Percentiles rank a stretch among this genome's conserved stretches.
These are phyloP conservation scores for Incumbomyces lentus DNA, from an alignment of 2,329 filamentous ascomycete species.

Conservation along the genomic window DNA sequence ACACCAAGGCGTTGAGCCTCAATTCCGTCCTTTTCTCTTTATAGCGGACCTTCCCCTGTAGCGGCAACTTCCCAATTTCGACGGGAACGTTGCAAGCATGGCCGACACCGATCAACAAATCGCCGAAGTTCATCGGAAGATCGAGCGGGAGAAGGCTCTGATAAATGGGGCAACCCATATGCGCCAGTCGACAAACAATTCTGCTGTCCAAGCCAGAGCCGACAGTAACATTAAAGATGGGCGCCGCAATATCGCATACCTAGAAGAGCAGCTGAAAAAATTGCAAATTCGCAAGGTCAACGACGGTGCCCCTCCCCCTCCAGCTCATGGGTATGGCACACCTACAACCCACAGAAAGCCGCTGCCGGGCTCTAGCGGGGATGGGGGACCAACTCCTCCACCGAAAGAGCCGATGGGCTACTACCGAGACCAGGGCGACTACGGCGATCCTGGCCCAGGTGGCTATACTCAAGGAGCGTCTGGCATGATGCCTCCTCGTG, in stretches of 20 bases:
- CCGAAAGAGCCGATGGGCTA: constrained; percentile 57
- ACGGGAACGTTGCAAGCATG: constrained; percentile 35
- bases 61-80: background rate
- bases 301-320: constrained; percentile 45
- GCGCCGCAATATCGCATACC: constrained; percentile 85
- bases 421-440: constrained; percentile 50
- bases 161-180: constrained; percentile 91
- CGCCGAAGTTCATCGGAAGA: constrained; percentile 87
- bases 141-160: constrained; percentile 90
- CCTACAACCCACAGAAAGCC: constrained; percentile 5
- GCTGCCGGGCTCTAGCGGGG: constrained; percentile 22
- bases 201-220: constrained; percentile 76
- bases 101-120: constrained; percentile 52
- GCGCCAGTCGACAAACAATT: constrained; percentile 92
- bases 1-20: background rate
- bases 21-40: background rate
- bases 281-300: constrained; percentile 68
- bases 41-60: background rate
- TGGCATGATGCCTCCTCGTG: constrained; percentile 69
- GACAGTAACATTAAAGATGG: constrained; percentile 92
- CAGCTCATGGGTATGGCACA: constrained; percentile 29
- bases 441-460: constrained; percentile 45
- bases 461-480: constrained; percentile 51
- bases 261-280: constrained; percentile 84
- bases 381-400: constrained; percentile 50